These are phyloP conservation scores for Aspergillus luchuensis DNA, from an alignment of 2,329 filamentous ascomycete genomes.

Conservation along the genomic window DNA sequence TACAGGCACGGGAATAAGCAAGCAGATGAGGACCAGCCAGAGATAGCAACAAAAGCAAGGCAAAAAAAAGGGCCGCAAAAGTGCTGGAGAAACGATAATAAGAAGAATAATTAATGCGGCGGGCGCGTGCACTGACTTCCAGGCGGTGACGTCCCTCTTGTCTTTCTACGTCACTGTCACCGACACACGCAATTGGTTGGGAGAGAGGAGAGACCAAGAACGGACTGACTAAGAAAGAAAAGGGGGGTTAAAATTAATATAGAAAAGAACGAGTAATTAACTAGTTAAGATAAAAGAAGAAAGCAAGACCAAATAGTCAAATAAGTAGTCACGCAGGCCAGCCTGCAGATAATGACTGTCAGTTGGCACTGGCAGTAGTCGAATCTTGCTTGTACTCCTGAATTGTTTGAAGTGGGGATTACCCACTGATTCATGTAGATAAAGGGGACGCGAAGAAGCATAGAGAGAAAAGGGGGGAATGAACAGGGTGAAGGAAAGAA, in stretches of 20 bases:
- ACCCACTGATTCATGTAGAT: neutral
- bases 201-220: neutral
- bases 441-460: neutral
- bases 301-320: no score
- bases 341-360: no score
- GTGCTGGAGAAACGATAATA: constrained; percentile 13
- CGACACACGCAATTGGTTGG: neutral
- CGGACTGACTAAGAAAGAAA: neutral
- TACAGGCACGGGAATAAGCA: neutral
- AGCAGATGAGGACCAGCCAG: neutral
- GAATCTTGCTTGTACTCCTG: no score
- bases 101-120: constrained; percentile 2
- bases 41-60: neutral
- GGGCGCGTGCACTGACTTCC: constrained; percentile 14
- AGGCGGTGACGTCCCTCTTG: constrained; percentile 26
- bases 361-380: no score
- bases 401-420: neutral
- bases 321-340: no score
- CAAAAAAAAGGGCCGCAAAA: neutral
- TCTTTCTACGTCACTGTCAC: constrained; percentile 10
- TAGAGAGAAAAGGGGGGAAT: neutral
- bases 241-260: neutral
- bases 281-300: no score
- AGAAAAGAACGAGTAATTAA: no score
- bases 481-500: no score